Percentiles rank a stretch among this genome's conserved stretches.
phyloP scores from a whole-genome alignment of 768 basidiomycete species.

The Strobilomyces dryophilus region DNA sequence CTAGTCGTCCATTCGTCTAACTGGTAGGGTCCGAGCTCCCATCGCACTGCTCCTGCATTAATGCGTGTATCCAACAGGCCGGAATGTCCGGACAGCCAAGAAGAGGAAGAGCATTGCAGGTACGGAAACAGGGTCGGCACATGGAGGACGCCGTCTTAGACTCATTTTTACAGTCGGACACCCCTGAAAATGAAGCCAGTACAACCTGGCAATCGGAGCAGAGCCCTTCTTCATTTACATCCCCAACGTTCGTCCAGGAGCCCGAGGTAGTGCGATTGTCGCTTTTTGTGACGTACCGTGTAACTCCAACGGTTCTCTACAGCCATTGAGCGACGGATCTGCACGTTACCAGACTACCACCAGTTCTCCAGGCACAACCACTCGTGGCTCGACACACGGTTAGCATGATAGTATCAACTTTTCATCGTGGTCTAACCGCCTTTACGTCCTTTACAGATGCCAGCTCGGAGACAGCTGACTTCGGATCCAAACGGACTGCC shows the following conservation, averaged over 20 bases:
- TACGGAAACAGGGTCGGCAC: not conserved
- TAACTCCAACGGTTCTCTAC: not conserved
- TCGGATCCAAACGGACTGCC: not conserved
- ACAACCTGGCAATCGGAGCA: too few species aligned
- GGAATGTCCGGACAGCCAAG: not conserved
- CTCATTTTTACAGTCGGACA: not conserved
- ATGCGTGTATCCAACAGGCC: not conserved
- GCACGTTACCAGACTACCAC: not conserved
- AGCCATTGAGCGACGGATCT: not conserved
- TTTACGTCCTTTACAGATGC: not conserved
- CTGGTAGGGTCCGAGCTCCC: not conserved
- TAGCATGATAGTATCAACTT: not conserved
- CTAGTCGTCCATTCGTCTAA: not conserved
- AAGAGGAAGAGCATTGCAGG: not conserved
- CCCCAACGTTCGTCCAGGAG: not conserved
- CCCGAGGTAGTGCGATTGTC: not conserved
- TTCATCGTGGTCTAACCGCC: not conserved
- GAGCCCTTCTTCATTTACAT: not conserved
- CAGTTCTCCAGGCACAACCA: not conserved
- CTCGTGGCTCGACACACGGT: not conserved
- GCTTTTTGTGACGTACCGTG: not conserved
- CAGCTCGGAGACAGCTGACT: not conserved
- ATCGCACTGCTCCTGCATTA: too few species aligned
- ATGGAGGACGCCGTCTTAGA: not conserved
- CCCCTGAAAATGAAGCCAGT: not conserved